phyloP scores from a whole-genome alignment of 257 asterid genomes.

The Gentiana dahurica region DNA sequence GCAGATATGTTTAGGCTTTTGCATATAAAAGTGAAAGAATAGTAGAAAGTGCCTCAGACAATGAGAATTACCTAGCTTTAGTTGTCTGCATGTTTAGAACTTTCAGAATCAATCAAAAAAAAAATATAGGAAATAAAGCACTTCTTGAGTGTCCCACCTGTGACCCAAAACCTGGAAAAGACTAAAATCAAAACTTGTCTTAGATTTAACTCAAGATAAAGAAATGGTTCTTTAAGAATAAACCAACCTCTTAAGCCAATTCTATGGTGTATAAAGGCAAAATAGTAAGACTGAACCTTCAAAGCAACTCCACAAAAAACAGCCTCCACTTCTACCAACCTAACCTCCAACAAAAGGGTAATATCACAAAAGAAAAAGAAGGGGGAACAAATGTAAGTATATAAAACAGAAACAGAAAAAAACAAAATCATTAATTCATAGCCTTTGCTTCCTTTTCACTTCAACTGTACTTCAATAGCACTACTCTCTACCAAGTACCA shows the following conservation, averaged over 20 bases:
- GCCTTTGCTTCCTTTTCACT: slow-evolving; percentile 53
- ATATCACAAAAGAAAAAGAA: slow-evolving; percentile 7
- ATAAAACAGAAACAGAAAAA: slow-evolving; percentile 23
- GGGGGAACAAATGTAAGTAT: slow-evolving; percentile 12
- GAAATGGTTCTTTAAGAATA: slow-evolving; percentile 12
- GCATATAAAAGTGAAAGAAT: neutral
- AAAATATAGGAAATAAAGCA: slow-evolving; percentile 17
- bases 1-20: neutral
- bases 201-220: slow-evolving; percentile 16
- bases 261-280: slow-evolving; percentile 24
- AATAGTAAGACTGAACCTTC: slow-evolving; percentile 53
- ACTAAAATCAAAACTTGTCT: slow-evolving; percentile 28
- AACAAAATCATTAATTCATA: slow-evolving; percentile 24
- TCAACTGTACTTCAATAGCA: slow-evolving; percentile 23
- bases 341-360: slow-evolving; percentile 29
- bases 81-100: slow-evolving; percentile 63
- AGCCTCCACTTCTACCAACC: slow-evolving; percentile 93
- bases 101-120: slow-evolving; percentile 17
- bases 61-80: slow-evolving; percentile 50
- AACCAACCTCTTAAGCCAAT: slow-evolving; percentile 26
- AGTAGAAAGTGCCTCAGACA: slow-evolving; percentile 1
- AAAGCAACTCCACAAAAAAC: slow-evolving; percentile 69
- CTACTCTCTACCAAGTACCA: slow-evolving; percentile 25
- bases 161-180: slow-evolving; percentile 41
- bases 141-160: slow-evolving; percentile 40